phyloP scores from a whole-genome alignment of 306 rosid species.

The Ceratonia siliqua region DNA sequence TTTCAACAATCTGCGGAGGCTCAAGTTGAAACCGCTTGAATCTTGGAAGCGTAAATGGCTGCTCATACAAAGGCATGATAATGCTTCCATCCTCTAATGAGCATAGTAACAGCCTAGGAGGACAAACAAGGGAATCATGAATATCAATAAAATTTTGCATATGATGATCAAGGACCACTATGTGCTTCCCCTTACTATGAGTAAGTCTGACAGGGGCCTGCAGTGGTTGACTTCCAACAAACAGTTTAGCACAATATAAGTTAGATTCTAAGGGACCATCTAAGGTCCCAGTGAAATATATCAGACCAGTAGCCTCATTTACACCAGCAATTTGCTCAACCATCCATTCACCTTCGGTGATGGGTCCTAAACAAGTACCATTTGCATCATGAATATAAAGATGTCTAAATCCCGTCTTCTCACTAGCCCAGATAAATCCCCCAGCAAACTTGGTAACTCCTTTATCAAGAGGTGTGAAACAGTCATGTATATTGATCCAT shows the following conservation, averaged over 20 bases:
- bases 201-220: slow-evolving; percentile 78
- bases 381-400: slow-evolving; percentile 78
- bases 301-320: slow-evolving; percentile 76
- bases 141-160: slow-evolving; percentile 76
- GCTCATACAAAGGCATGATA: slow-evolving; percentile 73
- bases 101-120: slow-evolving; percentile 81
- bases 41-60: slow-evolving; percentile 55
- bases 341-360: slow-evolving; percentile 97
- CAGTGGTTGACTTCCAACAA: slow-evolving; percentile 52
- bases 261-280: slow-evolving; percentile 88
- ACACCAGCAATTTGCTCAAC: slow-evolving; percentile 95
- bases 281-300: slow-evolving; percentile 87
- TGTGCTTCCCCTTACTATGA: slow-evolving; percentile 75
- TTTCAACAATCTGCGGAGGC: slow-evolving; percentile 70
- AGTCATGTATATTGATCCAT: slow-evolving; percentile 88
- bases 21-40: slow-evolving; percentile 76
- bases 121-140: slow-evolving; percentile 74
- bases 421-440: slow-evolving; percentile 97
- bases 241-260: slow-evolving; percentile 71
- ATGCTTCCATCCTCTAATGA: slow-evolving; percentile 80
- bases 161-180: slow-evolving; percentile 82
- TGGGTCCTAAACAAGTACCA: slow-evolving; percentile 77
- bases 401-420: slow-evolving; percentile 91
- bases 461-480: slow-evolving; percentile 86
- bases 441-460: slow-evolving; percentile 67